Percentiles rank a stretch among this genome's conserved stretches.
These are phyloP conservation scores for Chrysoporthe austroafricana DNA, from an alignment of 2,329 filamentous ascomycete species.

Conservation along the genomic window DNA sequence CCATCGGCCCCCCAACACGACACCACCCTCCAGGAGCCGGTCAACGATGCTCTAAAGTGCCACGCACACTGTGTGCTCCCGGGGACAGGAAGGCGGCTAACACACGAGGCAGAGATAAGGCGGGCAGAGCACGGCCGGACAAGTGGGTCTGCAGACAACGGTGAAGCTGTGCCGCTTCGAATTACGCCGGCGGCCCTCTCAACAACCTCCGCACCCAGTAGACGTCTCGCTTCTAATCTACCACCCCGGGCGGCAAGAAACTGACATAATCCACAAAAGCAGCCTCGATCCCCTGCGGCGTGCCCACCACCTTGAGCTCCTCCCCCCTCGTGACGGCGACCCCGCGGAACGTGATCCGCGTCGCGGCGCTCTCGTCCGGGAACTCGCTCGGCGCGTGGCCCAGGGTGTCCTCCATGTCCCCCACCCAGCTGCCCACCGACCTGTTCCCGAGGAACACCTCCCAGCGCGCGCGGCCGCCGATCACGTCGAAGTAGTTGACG, in stretches of 20 bases:
- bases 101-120: background rate
- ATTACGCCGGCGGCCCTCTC: too few relatives aligned
- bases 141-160: background rate
- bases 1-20: background rate
- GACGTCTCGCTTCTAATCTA: conserved; percentile 48
- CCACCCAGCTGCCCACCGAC: conserved; percentile 60
- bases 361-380: conserved; percentile 67
- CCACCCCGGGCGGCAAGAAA: conserved; percentile 59
- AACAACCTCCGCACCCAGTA: too few relatives aligned
- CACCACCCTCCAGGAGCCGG: background rate
- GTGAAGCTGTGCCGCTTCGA: background rate
- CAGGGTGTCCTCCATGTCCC: conserved; percentile 61
- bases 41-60: background rate
- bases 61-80: background rate
- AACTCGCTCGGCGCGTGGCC: conserved; percentile 60
- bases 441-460: conserved; percentile 57
- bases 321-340: conserved; percentile 56
- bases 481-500: conserved; percentile 69
- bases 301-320: conserved; percentile 58
- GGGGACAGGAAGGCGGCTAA: background rate
- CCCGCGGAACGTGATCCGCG: conserved; percentile 60
- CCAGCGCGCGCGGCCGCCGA: conserved; percentile 60
- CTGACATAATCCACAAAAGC: conserved; percentile 71
- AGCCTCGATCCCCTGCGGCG: conserved; percentile 62
- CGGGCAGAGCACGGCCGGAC: background rate